phyloP scores from a whole-genome alignment of 495 filamentous ascomycete species.

The Pseudotulostoma volvatum region DNA sequence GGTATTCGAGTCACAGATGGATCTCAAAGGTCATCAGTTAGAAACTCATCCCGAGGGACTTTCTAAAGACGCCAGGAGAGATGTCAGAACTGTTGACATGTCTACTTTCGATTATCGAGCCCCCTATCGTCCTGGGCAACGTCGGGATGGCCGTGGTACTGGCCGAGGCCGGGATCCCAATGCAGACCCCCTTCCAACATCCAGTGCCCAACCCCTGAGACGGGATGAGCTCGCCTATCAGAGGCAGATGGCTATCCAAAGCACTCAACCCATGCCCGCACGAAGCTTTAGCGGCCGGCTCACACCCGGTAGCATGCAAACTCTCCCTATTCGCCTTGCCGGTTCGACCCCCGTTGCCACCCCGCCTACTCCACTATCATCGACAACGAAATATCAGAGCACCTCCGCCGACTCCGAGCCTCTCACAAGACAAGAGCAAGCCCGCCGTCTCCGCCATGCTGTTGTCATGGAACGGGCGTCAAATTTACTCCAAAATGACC shows the following conservation, averaged over 20 bases:
- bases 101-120: slow-evolving; percentile 65
- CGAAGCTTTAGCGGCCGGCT: slow-evolving; percentile 74
- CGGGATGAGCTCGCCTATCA: slow-evolving; percentile 88
- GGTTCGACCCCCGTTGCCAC: slow-evolving; percentile 3
- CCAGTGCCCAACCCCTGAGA: slow-evolving; percentile 66
- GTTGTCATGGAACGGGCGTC: slow-evolving; percentile 75
- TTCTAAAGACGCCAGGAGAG: slow-evolving; percentile 69
- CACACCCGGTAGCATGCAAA: slow-evolving; percentile 35
- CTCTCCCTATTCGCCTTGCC: slow-evolving; percentile 3
- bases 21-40: slow-evolving; percentile 76
- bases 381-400: slow-evolving; percentile 25
- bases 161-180: slow-evolving; percentile 62
- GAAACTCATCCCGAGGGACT: slow-evolving; percentile 59
- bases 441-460: slow-evolving; percentile 50
- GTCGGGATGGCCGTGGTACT: slow-evolving; percentile 35
- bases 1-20: slow-evolving; percentile 90
- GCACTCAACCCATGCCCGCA: slow-evolving; percentile 57
- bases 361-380: slow-evolving; percentile 20
- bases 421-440: slow-evolving; percentile 59
- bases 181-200: slow-evolving; percentile 57
- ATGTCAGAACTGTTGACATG: slow-evolving; percentile 75
- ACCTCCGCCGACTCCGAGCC: slow-evolving; percentile 12
- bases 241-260: slow-evolving; percentile 80
- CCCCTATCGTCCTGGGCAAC: slow-evolving; percentile 49
- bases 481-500: slow-evolving; percentile 59